phyloP scores from a whole-genome alignment of 805 yeast species.

The Yamadazyma philogaea region DNA sequence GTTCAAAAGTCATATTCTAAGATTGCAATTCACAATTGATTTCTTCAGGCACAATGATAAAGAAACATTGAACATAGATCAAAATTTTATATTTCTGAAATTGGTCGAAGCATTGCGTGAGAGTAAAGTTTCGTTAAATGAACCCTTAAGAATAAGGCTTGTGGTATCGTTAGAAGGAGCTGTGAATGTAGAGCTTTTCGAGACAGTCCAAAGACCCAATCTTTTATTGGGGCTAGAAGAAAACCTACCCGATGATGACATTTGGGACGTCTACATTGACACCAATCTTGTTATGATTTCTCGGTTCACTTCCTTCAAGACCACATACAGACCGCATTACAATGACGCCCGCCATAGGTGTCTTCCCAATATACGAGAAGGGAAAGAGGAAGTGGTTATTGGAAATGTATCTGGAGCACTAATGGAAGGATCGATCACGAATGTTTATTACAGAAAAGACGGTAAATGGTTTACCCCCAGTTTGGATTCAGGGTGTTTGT shows the following conservation, averaged over 20 bases:
- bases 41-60: conserved; percentile 40
- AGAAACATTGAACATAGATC: conserved; percentile 31
- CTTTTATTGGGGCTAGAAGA: conserved; percentile 28
- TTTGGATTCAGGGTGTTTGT: conserved; percentile 74
- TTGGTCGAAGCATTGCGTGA: conserved; percentile 25
- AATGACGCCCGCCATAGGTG: conserved; percentile 55
- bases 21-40: conserved; percentile 52
- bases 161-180: conserved; percentile 28
- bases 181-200: conserved; percentile 31
- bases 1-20: conserved; percentile 57
- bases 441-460: conserved; percentile 55
- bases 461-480: conserved; percentile 78
- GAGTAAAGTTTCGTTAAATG: conserved; percentile 19
- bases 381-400: conserved; percentile 67
- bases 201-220: conserved; percentile 22
- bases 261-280: conserved; percentile 67
- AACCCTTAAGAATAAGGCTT: conserved; percentile 33
- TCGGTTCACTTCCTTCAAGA: conserved; percentile 81
- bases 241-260: conserved; percentile 10
- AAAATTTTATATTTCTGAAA: conserved; percentile 30
- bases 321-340: conserved; percentile 69
- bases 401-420: conserved; percentile 54
- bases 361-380: conserved; percentile 36
- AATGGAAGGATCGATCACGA: conserved; percentile 81
- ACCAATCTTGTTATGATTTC: conserved; percentile 50